Evolutionary conservation across 352 stramenopile genomes (phyloP).

Genomic region (Phytophthora sp.): DNA sequence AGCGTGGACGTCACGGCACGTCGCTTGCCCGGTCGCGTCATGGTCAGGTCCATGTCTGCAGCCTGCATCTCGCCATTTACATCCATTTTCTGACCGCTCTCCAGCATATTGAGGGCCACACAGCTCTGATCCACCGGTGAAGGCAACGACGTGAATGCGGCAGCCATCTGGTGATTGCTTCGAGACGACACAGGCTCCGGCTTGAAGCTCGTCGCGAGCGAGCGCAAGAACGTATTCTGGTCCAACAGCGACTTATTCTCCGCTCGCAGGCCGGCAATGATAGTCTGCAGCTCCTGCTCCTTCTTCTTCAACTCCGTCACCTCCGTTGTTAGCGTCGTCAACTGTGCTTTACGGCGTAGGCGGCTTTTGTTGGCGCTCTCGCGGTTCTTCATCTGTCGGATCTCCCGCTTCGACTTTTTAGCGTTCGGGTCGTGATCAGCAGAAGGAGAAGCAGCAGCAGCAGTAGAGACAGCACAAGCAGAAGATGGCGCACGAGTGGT

Average conservation of each 20-base stretch:
- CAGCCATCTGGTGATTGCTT: conserved; percentile 21
- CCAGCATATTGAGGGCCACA: conserved; percentile 33
- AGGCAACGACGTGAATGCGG: conserved; percentile 37
- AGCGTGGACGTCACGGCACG: conserved; percentile 47
- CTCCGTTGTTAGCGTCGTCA: conserved; percentile 61
- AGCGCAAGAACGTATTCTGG: conserved; percentile 81
- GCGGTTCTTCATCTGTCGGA: conserved; percentile 88
- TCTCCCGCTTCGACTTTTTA: conserved; percentile 84
- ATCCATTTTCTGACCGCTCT: conserved; percentile 37
- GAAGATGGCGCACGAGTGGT: not conserved
- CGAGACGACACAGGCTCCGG: conserved; percentile 19
- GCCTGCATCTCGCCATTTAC: conserved; percentile 24
- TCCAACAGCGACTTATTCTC: conserved; percentile 85
- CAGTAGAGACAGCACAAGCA: too few species aligned
- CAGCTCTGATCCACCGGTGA: conserved; percentile 31
- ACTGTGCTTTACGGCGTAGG: conserved; percentile 72
- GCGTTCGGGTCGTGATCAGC: conserved; percentile 31
- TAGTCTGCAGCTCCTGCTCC: conserved; percentile 73
- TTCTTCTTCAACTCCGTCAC: conserved; percentile 72
- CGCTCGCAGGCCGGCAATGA: conserved; percentile 66
- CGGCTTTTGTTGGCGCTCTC: conserved; percentile 87
- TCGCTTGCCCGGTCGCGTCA: conserved; percentile 43
- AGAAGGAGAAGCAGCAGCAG: conserved; percentile 1
- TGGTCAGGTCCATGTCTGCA: conserved; percentile 24
- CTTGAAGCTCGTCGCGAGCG: conserved; percentile 67